Percentiles rank a stretch among this genome's conserved stretches.
These are phyloP conservation scores for Rhizomucor miehei DNA, from an alignment of 371 early-diverging fungal genomes.

Conservation along the genomic window DNA sequence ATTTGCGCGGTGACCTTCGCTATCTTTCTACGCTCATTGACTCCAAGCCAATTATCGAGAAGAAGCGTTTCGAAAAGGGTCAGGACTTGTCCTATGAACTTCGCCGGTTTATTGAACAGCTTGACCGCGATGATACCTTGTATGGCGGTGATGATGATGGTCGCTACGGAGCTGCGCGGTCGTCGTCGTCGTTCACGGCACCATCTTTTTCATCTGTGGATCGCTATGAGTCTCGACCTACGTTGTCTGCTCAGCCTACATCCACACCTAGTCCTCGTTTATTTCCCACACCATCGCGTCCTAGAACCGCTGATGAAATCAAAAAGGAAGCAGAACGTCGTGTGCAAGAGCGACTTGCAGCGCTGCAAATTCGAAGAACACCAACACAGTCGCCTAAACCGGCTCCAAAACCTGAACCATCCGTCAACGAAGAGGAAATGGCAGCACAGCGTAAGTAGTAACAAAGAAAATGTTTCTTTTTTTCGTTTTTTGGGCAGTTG, in stretches of 20 bases:
- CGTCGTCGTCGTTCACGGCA: neutral
- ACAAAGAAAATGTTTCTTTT: neutral
- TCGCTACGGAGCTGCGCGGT: neutral
- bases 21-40: constrained; percentile 27
- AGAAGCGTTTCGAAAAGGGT: constrained; percentile 42
- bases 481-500: neutral
- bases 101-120: constrained; percentile 42
- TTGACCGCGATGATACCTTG: constrained; percentile 21
- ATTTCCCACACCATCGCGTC: constrained; percentile 21
- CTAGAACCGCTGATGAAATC: constrained; percentile 52
- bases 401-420: constrained; percentile 2
- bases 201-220: neutral
- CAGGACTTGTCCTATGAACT: constrained; percentile 47
- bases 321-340: constrained; percentile 54
- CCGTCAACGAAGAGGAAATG: constrained; percentile 31
- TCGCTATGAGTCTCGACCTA: neutral
- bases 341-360: constrained; percentile 50
- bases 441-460: constrained; percentile 37
- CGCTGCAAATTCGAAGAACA: constrained; percentile 36
- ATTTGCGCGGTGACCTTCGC: constrained; percentile 37
- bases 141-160: neutral
- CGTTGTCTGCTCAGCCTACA: neutral
- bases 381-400: constrained; percentile 17
- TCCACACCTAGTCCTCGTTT: neutral
- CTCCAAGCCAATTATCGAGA: constrained; percentile 28